Conservation (phyloP, 495 filamentous ascomycete genomes). For the Penicillium flavigenum region DNA sequence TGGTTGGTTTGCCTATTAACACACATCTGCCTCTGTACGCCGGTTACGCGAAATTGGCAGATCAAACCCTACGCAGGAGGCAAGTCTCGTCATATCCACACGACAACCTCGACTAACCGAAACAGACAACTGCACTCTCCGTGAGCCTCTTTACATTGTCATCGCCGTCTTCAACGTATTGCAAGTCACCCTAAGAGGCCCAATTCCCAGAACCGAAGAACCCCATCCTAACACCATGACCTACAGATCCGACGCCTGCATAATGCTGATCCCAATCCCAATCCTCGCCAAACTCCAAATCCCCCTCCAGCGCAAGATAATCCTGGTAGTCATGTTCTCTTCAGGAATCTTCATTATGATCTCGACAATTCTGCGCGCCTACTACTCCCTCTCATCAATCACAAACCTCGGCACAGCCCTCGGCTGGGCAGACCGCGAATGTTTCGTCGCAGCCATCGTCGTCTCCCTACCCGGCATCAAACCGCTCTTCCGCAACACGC, state of each 20-base stretch:
- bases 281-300: constrained; percentile 29
- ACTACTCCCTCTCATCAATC: constrained; percentile 28
- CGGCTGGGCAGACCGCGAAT: constrained; percentile 29
- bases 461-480: constrained; percentile 28
- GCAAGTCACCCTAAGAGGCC: constrained; percentile 8
- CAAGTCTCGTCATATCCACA: neutral
- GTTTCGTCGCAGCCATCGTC: constrained; percentile 27
- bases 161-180: constrained; percentile 25
- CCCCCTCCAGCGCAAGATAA: constrained; percentile 24
- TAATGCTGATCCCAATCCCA: constrained; percentile 26
- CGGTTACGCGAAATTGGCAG: constrained; percentile 50
- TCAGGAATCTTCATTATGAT: constrained; percentile 36
- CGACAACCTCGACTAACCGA: neutral
- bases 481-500: constrained; percentile 24
- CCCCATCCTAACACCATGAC: neutral
- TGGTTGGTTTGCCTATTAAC: constrained; percentile 48
- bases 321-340: constrained; percentile 25
- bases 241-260: constrained; percentile 21
- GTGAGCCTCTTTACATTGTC: constrained; percentile 22
- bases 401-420: constrained; percentile 20
- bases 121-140: constrained; percentile 30
- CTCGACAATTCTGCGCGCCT: constrained; percentile 25
- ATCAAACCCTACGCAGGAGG: constrained; percentile 50
- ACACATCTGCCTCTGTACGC: constrained; percentile 46
- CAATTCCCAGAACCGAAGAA: neutral